Evolutionary conservation across 345 rosid genomes (phyloP), one percentile per base, ranked within the genome.

Genomic region (Hevea brasiliensis): DNA sequence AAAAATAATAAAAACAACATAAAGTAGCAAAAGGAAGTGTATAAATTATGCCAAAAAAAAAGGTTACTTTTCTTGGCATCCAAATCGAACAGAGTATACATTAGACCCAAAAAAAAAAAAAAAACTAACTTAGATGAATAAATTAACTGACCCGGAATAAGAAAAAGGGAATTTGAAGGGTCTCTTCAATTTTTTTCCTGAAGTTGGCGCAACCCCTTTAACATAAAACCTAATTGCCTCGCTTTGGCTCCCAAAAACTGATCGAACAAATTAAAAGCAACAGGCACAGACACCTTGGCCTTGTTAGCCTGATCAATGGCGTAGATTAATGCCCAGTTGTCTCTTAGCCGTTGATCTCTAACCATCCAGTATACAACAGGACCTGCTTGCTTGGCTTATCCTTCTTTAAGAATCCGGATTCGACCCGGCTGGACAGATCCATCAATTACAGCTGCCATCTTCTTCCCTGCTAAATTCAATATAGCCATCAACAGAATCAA

Each of bases 291-390:
- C 18, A 89, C 90, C 24, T 87, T 88, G 14, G 82, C 82, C 71
- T 83, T 85, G 84, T 88, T 89, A 21, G 97, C 98, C 79, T 86
- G 81, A 77, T 95, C 94, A 73, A 92, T 88, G 79, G 99, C 97
- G 83, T 95, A 92, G 68, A 88, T 88, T 74, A 92, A 72, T 3
- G 94, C 93, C 98, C 98, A 95, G 80, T 92, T 95, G 75, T 92
- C 99, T 73, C 77, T 86, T 76, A 89, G 0, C 82, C 97, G 90
- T 80, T 95, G 97, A 81, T 95, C 98, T 74, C 98, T 85, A 75
- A 90, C 91, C 98, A 92, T 95, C 98, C 99, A 92, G 83, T 94
- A 92, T 54, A 95, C 94, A 6, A 92, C 94, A 21, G 97, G 97
- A 50, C 94, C 97, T 64, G 32, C 78, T 5, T 60, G 41, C 74